Conservation (phyloP, 441 rosid genomes). For the Populus hybrid region DNA sequence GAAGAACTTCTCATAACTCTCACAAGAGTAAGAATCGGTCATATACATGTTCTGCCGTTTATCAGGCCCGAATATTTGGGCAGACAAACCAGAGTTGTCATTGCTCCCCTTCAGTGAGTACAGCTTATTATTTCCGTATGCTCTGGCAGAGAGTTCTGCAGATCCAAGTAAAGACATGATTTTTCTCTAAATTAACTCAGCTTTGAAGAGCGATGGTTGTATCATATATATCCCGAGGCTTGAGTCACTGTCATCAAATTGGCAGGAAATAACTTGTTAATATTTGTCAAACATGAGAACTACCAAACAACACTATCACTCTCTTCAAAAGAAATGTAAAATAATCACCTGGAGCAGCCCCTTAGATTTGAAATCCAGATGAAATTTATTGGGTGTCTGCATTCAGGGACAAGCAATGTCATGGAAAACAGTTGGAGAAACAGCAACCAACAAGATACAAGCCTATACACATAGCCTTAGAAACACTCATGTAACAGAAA, state of each 20-base stretch:
- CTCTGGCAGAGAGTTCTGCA: constrained; percentile 47
- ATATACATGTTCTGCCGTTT: constrained; percentile 50
- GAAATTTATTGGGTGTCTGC: constrained; percentile 12
- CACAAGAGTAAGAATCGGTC: constrained; percentile 55
- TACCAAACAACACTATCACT: neutral
- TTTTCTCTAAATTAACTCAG: constrained; percentile 21
- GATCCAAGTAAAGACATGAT: constrained; percentile 72
- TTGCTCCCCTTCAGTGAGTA: constrained; percentile 52
- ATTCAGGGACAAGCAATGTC: neutral
- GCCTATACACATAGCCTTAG: neutral
- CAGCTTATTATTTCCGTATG: constrained; percentile 57
- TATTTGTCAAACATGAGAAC: constrained; percentile 3
- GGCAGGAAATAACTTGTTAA: constrained; percentile 2
- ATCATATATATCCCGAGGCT: constrained; percentile 21
- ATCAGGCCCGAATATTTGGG: constrained; percentile 47
- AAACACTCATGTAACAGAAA: neutral
- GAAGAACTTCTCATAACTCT: constrained; percentile 81
- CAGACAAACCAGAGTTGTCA: constrained; percentile 40
- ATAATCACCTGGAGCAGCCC: constrained; percentile 9
- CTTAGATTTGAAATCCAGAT: neutral
- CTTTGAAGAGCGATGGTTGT: constrained; percentile 18
- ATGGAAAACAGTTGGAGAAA: neutral
- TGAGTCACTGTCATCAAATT: constrained; percentile 15
- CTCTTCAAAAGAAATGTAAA: neutral
- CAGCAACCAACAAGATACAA: neutral